Evolutionary conservation across 2,329 filamentous ascomycete genomes (phyloP).

Genomic region (Raffaelea deltoideospora): DNA sequence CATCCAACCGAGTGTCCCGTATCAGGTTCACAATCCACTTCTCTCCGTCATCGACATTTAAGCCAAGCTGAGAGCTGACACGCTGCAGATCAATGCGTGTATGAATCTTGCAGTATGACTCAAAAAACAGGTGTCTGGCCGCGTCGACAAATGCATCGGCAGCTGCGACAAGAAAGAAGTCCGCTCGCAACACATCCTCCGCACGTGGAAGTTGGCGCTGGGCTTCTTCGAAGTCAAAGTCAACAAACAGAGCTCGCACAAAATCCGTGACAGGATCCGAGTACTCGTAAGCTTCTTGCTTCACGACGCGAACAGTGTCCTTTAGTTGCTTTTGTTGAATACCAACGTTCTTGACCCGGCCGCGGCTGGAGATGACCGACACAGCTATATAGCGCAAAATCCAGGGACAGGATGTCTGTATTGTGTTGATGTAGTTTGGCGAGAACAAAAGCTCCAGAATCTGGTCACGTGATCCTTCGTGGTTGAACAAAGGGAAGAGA

Average conservation of each 20-base stretch:
- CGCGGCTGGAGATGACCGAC: constrained; percentile 86
- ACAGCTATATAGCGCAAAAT: constrained; percentile 86
- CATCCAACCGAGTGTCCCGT: constrained; percentile 89
- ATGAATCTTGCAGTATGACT: constrained; percentile 99
- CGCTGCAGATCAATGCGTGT: constrained; percentile 97
- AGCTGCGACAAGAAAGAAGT: constrained; percentile 85
- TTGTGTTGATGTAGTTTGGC: constrained; percentile 96
- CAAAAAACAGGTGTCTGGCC: constrained; percentile 90
- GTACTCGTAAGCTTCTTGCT: constrained; percentile 97
- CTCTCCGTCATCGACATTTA: constrained; percentile 90
- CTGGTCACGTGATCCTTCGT: constrained; percentile 76
- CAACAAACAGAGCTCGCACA: constrained; percentile 85
- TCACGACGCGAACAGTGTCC: constrained; percentile 86
- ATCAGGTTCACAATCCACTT: constrained; percentile 99
- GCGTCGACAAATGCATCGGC: constrained; percentile 86
- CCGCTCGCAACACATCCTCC: constrained; percentile 77
- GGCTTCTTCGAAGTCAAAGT: constrained; percentile 95
- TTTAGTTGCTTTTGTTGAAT: constrained; percentile 97
- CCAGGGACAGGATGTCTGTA: constrained; percentile 96
- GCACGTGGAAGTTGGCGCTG: constrained; percentile 75
- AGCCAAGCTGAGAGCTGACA: constrained; percentile 76
- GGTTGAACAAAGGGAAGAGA: constrained; percentile 98
- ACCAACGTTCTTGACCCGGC: constrained; percentile 63
- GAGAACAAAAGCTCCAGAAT: constrained; percentile 96
- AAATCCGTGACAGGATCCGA: constrained; percentile 91